Conservation (phyloP, 225 moss, liverwort and hornwort species). For the Thuidium tamariscinum region DNA sequence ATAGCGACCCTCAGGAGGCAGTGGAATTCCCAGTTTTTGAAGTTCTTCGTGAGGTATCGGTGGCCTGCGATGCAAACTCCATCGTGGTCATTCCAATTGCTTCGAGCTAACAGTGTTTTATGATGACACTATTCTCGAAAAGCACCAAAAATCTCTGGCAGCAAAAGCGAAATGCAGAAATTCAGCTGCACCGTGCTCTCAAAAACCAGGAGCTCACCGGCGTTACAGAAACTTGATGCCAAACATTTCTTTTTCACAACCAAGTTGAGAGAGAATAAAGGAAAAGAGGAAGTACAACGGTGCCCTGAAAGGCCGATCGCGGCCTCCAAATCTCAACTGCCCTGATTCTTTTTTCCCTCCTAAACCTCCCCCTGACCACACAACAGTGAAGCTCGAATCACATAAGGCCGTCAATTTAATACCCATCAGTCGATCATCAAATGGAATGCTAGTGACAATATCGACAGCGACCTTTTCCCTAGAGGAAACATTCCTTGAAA, state of each 20-base stretch:
- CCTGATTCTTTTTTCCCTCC: constrained; percentile 96
- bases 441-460: neutral
- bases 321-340: constrained; percentile 92
- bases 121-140: neutral
- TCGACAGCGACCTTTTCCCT: neutral
- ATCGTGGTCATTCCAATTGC: neutral
- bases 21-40: constrained; percentile 43
- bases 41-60: constrained; percentile 51
- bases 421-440: neutral
- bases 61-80: constrained; percentile 22
- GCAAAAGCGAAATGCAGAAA: neutral
- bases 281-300: constrained; percentile 47
- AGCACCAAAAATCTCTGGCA: neutral
- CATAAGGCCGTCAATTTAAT: neutral
- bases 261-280: neutral
- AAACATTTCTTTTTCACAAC: neutral
- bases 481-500: neutral
- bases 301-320: constrained; percentile 94
- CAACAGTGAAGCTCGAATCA: neutral
- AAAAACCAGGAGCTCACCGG: neutral
- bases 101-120: neutral
- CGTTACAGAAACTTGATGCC: neutral
- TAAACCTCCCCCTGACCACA: constrained; percentile 74
- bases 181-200: neutral
- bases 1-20: constrained; percentile 57